Base-by-base conservation (phyloP, 345 rosid genomes). In the Linum usitatissimum region DNA sequence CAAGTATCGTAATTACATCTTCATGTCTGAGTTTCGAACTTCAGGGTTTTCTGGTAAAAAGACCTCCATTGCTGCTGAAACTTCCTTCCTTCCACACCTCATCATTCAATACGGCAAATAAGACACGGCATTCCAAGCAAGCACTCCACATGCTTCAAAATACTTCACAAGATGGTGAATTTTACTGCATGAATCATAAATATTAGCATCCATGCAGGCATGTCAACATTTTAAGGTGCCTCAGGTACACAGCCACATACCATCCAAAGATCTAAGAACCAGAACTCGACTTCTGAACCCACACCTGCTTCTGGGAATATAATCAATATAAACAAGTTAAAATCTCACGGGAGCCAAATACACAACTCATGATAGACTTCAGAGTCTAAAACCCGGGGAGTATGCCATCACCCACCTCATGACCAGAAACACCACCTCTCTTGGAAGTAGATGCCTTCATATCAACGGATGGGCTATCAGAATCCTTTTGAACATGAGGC, bases 201-300 rank as follows among this genome's bases (percentile, higher is more conserved):
- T 15, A 45, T 45, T 15, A 45, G 51, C 51, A 45, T 10, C 51
- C 51, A 2, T 10, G 51, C 51, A 45, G 51, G 51, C 51, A 45
- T 10, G 17, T 45, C 51, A 10, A 9, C 51, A 45, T 1, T 34
- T 34, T 34, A 34, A 34, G 38, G 51, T 15, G 17, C 7, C 4
- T 45, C 7, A 7, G 13, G 48, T 12, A 40, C 13, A 10, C 7
- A 45, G 15, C 13, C 3, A 45, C 17, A 45, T 42, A 61, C 77
- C 70, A 31, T 23, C 45, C 40, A 12, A 58, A 58, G 34, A 58
- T 31, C 80, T 80, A 87, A 59, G 86, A 76, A 61, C 84, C 91
- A 5, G 85, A 76, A 60, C 86, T 66, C 59, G 93, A 70, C 66
- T 86, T 88, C 70, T 86, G 96, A 69, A 88, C 79, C 96, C 96